Evolutionary conservation across 1,284 basidiomycete species (phyloP).

Genomic region (Moniliophthora roreri): DNA sequence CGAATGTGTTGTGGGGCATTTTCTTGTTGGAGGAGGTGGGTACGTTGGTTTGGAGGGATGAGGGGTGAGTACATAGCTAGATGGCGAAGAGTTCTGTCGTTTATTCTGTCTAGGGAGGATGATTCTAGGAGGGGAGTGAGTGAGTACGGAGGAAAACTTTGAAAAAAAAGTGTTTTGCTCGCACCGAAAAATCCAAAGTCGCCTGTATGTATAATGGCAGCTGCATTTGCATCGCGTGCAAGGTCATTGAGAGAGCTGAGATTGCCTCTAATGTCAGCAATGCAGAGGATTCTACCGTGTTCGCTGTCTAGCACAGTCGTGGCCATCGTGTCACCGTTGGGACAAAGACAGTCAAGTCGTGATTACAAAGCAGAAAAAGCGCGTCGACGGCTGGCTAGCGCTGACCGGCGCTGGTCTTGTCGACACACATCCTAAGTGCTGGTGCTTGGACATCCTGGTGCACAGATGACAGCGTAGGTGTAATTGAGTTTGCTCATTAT

Average conservation of each 20-base stretch:
- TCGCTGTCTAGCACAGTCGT: slow-evolving; percentile 72
- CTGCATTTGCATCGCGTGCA: slow-evolving; percentile 85
- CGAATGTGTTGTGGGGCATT: slow-evolving; percentile 63
- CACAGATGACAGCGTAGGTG: no score
- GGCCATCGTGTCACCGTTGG: no score
- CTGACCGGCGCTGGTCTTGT: no score
- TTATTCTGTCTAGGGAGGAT: slow-evolving; percentile 84
- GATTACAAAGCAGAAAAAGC: no score
- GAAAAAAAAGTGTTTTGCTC: slow-evolving; percentile 20
- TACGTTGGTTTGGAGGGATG: slow-evolving; percentile 80
- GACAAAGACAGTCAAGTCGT: no score
- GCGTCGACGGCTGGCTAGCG: no score
- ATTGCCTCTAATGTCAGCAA: slow-evolving; percentile 93
- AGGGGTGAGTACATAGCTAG: slow-evolving; percentile 98
- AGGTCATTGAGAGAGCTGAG: slow-evolving; percentile 89
- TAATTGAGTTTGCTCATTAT: no score
- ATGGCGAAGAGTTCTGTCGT: slow-evolving; percentile 93
- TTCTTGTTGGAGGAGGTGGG: slow-evolving; percentile 72
- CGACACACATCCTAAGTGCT: no score
- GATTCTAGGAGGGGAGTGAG: slow-evolving; percentile 50
- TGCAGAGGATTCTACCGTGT: slow-evolving; percentile 91
- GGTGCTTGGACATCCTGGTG: no score
- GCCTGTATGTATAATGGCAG: slow-evolving; percentile 96
- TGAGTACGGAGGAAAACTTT: slow-evolving; percentile 9
- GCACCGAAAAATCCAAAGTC: slow-evolving; percentile 98